Evolutionary conservation across 1,284 basidiomycete species (phyloP), one percentile per base, ranked within the genome.

Genomic region (Fomitopsis palustris): DNA sequence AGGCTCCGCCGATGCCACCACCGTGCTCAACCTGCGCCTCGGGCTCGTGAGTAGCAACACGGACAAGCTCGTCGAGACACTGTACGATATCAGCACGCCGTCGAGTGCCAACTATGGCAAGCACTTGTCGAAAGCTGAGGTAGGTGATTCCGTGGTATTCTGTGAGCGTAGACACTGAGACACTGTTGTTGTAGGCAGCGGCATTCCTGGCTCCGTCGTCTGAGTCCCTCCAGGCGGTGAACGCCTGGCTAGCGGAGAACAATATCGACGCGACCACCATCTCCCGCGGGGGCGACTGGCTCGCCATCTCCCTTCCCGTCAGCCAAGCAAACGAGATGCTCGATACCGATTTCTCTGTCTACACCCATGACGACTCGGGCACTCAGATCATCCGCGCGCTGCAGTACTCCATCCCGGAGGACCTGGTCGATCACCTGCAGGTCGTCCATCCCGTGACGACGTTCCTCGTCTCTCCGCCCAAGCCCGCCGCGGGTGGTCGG

Each of bases 361-460:
- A 76, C 67, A 69, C 66, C 12, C 74, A 81, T 62, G 61, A 68
- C 3, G 66, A 65, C 16, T 74, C 65, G 21, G 72, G 74, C 38
- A 56, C 66, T 33, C 55, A 70, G 56, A 61, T 65, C 29, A 59
- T 75, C 54, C 76, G 77, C 53, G 78, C 78, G 1, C 70, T 79
- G 21, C 67, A 72, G 3, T 79, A 79, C 69, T 78, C 77, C 4
- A 68, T 80, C 45, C 78, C 78, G 1, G 61, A 66, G 0, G 70
- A 72, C 47, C 67, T 80, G 8, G 57, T 72, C 45, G 69, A 68
- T 12, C 75, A 78, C 59, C 66, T 80, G 39, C 70, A 75, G n/a
- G 67, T 78, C 16, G 69, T 80, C 14, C 76, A 78, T 57, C 78
- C 78, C 2, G 78, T 77, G 0, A 69, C 69, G 57, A 65, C 70